phyloP scores from a whole-genome alignment of 768 basidiomycete genomes.

The Rossbeevera mucosa region DNA sequence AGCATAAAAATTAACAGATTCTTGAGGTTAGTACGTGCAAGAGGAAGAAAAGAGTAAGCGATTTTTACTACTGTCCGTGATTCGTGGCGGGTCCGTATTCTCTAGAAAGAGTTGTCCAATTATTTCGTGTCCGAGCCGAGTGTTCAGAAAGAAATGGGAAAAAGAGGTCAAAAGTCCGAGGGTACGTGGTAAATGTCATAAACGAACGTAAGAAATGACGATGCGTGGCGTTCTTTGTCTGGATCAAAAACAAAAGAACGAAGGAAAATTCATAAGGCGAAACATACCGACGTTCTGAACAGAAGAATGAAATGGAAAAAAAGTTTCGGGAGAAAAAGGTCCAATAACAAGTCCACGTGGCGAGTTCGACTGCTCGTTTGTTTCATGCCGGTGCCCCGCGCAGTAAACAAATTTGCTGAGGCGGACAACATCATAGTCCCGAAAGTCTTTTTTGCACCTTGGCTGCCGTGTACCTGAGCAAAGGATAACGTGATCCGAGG shows the following conservation, averaged over 20 bases:
- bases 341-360: constrained; percentile 12
- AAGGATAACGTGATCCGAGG: constrained; percentile 56
- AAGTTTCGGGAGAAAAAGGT: not conserved
- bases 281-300: constrained; percentile 7
- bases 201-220: constrained; percentile 19
- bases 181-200: constrained; percentile 17
- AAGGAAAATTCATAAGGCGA: constrained; percentile 1
- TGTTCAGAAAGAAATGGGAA: constrained; percentile 9
- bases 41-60: not conserved
- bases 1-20: not conserved
- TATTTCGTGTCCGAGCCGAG: constrained; percentile 11
- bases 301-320: not conserved
- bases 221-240: constrained; percentile 10
- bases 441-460: constrained; percentile 31
- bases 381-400: not conserved
- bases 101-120: constrained; percentile 21
- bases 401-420: not conserved
- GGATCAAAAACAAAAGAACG: not conserved
- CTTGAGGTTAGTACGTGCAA: not conserved
- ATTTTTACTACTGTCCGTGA: constrained; percentile 13
- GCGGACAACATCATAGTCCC: constrained; percentile 20
- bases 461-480: constrained; percentile 37
- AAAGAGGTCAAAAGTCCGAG: constrained; percentile 15
- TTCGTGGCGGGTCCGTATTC: constrained; percentile 18
- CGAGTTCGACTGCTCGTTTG: not conserved